phyloP scores from a whole-genome alignment of 805 yeast genomes.

The Pichia cabralensis region DNA sequence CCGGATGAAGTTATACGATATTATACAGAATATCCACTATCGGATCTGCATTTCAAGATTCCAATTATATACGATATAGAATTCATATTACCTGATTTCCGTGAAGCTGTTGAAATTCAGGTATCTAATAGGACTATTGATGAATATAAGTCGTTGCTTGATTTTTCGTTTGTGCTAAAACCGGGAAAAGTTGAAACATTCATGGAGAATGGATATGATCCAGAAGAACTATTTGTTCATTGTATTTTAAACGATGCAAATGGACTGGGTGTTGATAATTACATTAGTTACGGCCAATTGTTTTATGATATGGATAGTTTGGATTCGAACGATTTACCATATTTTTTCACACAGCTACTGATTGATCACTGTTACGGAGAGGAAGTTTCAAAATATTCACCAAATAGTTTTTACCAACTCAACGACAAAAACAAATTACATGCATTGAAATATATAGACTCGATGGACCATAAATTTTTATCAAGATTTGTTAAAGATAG shows the following conservation, averaged over 20 bases:
- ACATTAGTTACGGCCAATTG: conserved; percentile 19
- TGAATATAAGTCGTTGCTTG: conserved; percentile 11
- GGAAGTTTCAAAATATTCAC: conserved; percentile 18
- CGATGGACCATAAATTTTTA: conserved; percentile 1
- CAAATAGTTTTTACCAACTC: conserved; percentile 15
- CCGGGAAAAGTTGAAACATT: conserved; percentile 9
- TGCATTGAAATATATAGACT: conserved; percentile 10
- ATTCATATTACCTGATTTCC: conserved; percentile 57
- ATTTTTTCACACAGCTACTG: conserved; percentile 32
- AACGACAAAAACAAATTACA: background rate
- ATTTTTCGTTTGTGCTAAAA: conserved; percentile 16
- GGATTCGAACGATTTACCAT: conserved; percentile 42
- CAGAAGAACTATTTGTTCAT: conserved; percentile 13
- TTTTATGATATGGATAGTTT: conserved; percentile 29
- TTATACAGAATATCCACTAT: conserved; percentile 27
- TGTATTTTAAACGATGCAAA: conserved; percentile 14
- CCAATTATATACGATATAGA: conserved; percentile 34
- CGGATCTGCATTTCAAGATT: conserved; percentile 33
- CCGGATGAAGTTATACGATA: conserved; percentile 9
- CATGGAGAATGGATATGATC: conserved; percentile 2
- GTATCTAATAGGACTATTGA: conserved; percentile 31
- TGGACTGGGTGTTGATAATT: conserved; percentile 22
- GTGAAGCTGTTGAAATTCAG: conserved; percentile 41
- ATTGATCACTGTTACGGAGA: conserved; percentile 22
- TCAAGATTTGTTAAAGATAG: background rate